Conservation (phyloP, 2,329 filamentous ascomycete species). For the Colletotrichum siamense region DNA sequence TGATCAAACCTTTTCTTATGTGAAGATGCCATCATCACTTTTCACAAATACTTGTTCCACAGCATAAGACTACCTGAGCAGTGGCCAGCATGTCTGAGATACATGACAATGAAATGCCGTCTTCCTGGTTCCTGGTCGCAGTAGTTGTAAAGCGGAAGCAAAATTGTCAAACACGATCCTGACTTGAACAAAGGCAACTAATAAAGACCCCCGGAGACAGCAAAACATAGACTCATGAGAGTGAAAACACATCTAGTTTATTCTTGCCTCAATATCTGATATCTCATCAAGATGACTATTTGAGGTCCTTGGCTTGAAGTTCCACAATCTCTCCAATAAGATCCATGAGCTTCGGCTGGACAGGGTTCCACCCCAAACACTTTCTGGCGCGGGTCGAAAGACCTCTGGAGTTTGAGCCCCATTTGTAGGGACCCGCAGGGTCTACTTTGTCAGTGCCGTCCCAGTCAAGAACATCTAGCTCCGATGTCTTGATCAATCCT, state of each 20-base stretch:
- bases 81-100: not conserved
- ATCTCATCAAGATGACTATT: rapidly evolving
- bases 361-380: not conserved
- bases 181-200: not conserved
- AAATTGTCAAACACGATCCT: not conserved
- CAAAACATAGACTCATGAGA: not conserved
- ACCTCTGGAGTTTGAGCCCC: not conserved
- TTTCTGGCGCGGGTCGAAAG: not conserved
- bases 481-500: not conserved
- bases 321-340: not conserved
- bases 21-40: not conserved
- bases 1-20: not conserved
- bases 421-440: rapidly evolving
- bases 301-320: not conserved
- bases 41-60: not conserved
- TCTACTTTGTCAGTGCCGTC: rapidly evolving
- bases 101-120: not conserved
- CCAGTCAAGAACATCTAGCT: not conserved
- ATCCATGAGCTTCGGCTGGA: not conserved
- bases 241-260: rapidly evolving
- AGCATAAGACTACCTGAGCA: rapidly evolving
- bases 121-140: rapidly evolving
- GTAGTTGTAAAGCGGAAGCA: not conserved
- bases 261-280: rapidly evolving
- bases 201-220: not conserved